These are phyloP conservation scores for Russula compacta DNA, from an alignment of 768 basidiomycete species.

Conservation along the genomic window DNA sequence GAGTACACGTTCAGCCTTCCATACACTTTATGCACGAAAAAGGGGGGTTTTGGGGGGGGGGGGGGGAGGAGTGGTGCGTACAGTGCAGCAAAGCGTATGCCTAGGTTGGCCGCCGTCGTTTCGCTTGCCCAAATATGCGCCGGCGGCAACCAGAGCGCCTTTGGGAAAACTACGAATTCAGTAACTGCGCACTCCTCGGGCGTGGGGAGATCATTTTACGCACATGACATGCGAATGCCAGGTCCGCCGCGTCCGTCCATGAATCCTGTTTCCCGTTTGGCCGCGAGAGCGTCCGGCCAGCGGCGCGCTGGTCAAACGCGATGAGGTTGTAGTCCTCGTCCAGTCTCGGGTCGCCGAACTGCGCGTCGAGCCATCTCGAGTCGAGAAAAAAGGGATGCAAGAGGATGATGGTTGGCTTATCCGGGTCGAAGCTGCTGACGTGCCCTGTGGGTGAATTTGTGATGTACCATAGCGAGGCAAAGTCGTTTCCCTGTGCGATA, in stretches of 20 bases:
- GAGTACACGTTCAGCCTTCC: not conserved
- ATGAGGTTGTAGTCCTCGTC: conserved; percentile 23
- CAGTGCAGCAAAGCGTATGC: conserved; percentile 22
- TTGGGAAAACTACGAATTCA: not conserved
- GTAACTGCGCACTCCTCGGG: not conserved
- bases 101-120: conserved; percentile 21
- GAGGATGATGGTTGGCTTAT: conserved; percentile 24
- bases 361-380: conserved; percentile 22
- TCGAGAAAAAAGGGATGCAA: conserved; percentile 25
- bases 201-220: not conserved
- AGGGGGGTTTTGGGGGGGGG: no score
- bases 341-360: conserved; percentile 24
- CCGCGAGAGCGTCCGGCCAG: conserved; percentile 19
- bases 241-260: conserved; percentile 26
- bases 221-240: conserved; percentile 22
- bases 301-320: conserved; percentile 25
- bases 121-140: conserved; percentile 25
- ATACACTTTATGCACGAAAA: no score
- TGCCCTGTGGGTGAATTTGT: conserved; percentile 23
- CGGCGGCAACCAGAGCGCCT: conserved; percentile 23
- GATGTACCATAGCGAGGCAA: conserved; percentile 24
- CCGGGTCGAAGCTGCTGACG: conserved; percentile 21
- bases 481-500: conserved; percentile 16
- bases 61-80: not conserved
- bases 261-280: conserved; percentile 22